A percentile compares a stretch with the other conserved stretches of the same genome.
Conservation (phyloP, 73 alveolate genomes). For the Symbiodinium natans region DNA sequence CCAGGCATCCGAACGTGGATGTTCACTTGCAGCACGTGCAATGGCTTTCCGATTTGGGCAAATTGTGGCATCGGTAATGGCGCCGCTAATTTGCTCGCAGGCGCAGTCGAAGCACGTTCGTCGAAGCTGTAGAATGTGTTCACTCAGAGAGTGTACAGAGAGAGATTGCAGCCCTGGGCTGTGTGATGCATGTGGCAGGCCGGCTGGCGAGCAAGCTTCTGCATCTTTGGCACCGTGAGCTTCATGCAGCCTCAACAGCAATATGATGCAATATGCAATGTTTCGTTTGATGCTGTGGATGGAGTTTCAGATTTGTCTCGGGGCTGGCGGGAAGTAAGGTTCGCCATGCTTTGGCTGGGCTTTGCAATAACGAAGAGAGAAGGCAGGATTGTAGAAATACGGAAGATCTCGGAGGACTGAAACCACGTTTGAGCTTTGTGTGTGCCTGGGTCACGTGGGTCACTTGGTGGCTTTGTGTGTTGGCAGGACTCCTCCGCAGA, state of each 20-base stretch:
- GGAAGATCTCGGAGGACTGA: conserved; percentile 39
- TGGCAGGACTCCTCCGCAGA: background rate
- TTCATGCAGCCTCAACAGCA: conserved; percentile 19
- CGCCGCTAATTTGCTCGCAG: conserved; percentile 90
- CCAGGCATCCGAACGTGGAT: conserved; percentile 77
- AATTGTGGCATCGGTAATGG: conserved; percentile 72
- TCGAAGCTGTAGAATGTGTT: background rate
- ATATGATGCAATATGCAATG: background rate
- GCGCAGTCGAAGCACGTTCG: background rate
- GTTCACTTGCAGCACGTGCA: conserved; percentile 71
- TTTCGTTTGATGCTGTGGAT: background rate
- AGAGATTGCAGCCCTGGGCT: too few relatives aligned
- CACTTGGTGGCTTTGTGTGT: too few relatives aligned
- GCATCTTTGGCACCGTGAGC: conserved; percentile 79
- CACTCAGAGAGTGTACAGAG: background rate
- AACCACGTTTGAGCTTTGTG: too few relatives aligned
- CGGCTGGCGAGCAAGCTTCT: conserved; percentile 92
- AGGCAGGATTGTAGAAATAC: conserved; percentile 10
- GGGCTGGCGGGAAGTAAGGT: background rate
- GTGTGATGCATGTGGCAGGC: conserved; percentile 29
- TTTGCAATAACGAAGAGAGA: conserved; percentile 76
- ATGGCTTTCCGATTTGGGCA: conserved; percentile 63
- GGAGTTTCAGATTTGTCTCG: too few relatives aligned
- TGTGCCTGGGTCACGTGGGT: too few relatives aligned
- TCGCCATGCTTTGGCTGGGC: conserved; percentile 80